Evolutionary conservation across 768 basidiomycete species (phyloP), one percentile per base, ranked within the genome.

Genomic region (Suillus clintonianus): DNA sequence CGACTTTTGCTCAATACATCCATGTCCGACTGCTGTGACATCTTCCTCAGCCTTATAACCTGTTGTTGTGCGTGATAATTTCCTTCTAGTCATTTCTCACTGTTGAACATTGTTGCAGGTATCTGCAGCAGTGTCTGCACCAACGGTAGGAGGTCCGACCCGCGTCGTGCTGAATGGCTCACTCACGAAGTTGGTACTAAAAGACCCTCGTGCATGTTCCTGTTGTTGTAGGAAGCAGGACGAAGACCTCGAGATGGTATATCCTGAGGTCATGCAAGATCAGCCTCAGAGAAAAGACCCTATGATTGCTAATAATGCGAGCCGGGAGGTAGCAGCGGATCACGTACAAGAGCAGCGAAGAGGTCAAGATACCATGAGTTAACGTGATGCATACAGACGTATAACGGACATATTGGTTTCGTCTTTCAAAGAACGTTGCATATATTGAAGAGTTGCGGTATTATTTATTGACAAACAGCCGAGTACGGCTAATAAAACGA

Each of bases 11-110:
- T 39, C 10, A 19, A 39, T 39, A 57, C 37, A 19, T 39, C 24
- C 36, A 57, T 57, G 37, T 39, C 36, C 17, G 72, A 72, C 48
- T 72, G 65, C 51, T 74, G 72, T n/a, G 71, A 74, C 24, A n/a
- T 66, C 22, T 39, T 72, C 39, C 62, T 69, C 34, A 66, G 64
- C 36, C 60, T 72, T 27, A 0, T 63, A 5, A 67, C 67, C 9
- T 74, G 72, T 55, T 70, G 71, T 24, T 36, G 36, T 47, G 53
- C 41, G 57, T 39, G 36, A 51, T n/a, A n/a, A n/a, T n/a, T 56
- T 62, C 42, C 69, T 62, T 14, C 47, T 13, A 9, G 3, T 7
- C 24, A 24, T 42, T 65, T 65, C 62, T 9, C 39, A 69, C 19
- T 69, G 68, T 22, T 68, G 60, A n/a, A 27, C 62, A 10, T 72